Base-by-base conservation (phyloP, 768 basidiomycete species). In the Rhizopogon vinicolor region DNA sequence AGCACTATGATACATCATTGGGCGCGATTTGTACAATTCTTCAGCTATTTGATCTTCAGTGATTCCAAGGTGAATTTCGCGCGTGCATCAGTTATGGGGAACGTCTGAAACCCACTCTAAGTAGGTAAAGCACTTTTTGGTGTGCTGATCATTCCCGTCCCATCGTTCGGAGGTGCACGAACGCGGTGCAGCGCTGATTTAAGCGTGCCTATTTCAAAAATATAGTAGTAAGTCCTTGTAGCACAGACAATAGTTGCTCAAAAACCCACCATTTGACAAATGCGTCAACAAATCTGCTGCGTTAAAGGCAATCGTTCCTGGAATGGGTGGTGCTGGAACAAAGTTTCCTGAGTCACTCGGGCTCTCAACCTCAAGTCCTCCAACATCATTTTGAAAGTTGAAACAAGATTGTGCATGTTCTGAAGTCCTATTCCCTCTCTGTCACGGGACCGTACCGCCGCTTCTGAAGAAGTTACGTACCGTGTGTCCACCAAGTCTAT, bases 91-190 rank as follows among this genome's bases (percentile, higher is more conserved):
- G 13, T 37, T 1, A 48, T 31, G 33, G 53, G 50, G 9, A 10
- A 18, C 31, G 28, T 13, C 13, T 42, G 28, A 48, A 56, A 85
- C 91, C 67, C 67, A 93, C 93, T 84, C n/a, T n/a, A n/a, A n/a
- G n/a, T 89, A 93, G 31, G 77, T 81, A 70, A 94, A 95, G 53
- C 82, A 82, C 71, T 93, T 94, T 75, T 88, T 86, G 37, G 95
- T 98, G 61, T 86, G 83, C 41, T 80, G 1, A 78, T 73, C 68
- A 77, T 75, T 5, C 64, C 69, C 31, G 48, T 50, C 39, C 46
- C 41, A 25, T 59, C 19, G 54, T 58, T 46, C 9, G 56, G 65
- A 19, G 78, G 80, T 2, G 76, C 74, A 39, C 76, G 71, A 4
- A 84, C 81, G 18, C 81, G 80, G 61, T 83, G 81, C 8, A 80